phyloP scores from a whole-genome alignment of 768 basidiomycete species.

The Polyporus arcularius region DNA sequence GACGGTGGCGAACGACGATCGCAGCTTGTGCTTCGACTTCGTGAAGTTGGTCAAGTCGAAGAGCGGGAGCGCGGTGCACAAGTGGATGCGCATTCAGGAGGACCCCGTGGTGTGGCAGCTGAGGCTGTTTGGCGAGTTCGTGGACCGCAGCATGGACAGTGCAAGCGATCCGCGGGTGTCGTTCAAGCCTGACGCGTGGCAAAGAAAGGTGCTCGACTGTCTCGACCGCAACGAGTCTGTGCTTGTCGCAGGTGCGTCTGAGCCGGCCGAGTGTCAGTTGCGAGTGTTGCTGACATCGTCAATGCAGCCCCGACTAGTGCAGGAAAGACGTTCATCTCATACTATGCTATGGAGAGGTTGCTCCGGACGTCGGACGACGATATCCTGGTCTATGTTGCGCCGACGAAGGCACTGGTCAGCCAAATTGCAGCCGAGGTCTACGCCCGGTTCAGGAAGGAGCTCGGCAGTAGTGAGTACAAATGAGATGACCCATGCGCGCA shows the following conservation, averaged over 20 bases:
- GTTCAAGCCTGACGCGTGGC: constrained; percentile 75
- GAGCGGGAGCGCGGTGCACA: constrained; percentile 38
- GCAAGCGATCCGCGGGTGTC: constrained; percentile 55
- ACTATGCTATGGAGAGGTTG: constrained; percentile 74
- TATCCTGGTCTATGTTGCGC: constrained; percentile 71
- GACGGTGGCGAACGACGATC: constrained; percentile 27
- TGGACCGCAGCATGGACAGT: constrained; percentile 74
- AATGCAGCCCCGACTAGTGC: constrained; percentile 65
- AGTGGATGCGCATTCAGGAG: constrained; percentile 58
- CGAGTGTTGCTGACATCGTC: not conserved
- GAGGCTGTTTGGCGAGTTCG: constrained; percentile 66
- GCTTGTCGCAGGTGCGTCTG: constrained; percentile 60
- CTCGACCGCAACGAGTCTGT: constrained; percentile 60
- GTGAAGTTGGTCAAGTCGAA: constrained; percentile 54
- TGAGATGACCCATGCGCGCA: not conserved
- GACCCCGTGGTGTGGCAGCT: constrained; percentile 67
- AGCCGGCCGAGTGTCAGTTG: not conserved
- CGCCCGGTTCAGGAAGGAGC: constrained; percentile 61
- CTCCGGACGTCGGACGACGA: constrained; percentile 64
- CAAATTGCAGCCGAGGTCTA: constrained; percentile 78
- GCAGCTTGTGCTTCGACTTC: constrained; percentile 50
- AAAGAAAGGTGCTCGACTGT: constrained; percentile 62
- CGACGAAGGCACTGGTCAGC: constrained; percentile 72
- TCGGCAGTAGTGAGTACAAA: constrained; percentile 36
- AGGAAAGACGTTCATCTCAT: constrained; percentile 78